Percentiles rank a stretch among this genome's conserved stretches.
Conservation (phyloP, 768 basidiomycete species). For the Cyclocybe cylindracea region DNA sequence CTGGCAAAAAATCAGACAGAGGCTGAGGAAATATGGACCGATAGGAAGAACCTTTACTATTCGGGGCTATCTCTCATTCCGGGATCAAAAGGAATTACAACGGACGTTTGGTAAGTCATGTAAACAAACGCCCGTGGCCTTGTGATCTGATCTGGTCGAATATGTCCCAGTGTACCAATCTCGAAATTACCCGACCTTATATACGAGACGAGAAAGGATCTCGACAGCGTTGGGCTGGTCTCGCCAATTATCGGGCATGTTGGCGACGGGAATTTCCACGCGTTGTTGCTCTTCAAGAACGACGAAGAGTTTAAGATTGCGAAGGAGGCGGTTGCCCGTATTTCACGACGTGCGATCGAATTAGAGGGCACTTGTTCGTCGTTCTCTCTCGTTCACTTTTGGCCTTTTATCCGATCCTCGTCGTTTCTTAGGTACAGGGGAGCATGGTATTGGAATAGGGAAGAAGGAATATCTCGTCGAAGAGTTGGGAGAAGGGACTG, state of each 20-base stretch:
- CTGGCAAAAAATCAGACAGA: conserved; percentile 66
- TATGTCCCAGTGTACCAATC: conserved; percentile 48
- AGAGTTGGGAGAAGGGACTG: conserved; percentile 82
- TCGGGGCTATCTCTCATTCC: conserved; percentile 56
- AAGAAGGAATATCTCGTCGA: conserved; percentile 76
- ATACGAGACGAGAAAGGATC: conserved; percentile 70
- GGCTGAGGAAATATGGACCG: conserved; percentile 72
- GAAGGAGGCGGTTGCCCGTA: conserved; percentile 49
- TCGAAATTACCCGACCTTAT: conserved; percentile 66
- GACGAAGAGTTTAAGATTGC: conserved; percentile 51
- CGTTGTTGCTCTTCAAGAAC: conserved; percentile 56
- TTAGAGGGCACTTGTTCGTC: conserved; percentile 65
- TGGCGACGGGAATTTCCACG: conserved; percentile 62
- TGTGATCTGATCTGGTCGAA: too few relatives aligned
- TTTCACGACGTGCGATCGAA: conserved; percentile 69
- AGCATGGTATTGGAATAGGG: conserved; percentile 86
- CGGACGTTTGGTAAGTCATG: conserved; percentile 56
- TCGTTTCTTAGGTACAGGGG: conserved; percentile 45
- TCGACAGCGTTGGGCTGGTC: conserved; percentile 53
- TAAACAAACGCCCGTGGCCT: too few relatives aligned
- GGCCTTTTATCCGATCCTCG: too few relatives aligned
- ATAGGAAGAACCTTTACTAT: conserved; percentile 69
- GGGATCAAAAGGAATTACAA: conserved; percentile 62
- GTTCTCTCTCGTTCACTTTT: too few relatives aligned
- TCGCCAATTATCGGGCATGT: conserved; percentile 75